Evolutionary conservation across 2,329 filamentous ascomycete species (phyloP), one percentile per base, ranked within the genome.

Genomic region (Ophiocordyceps camponoti-saundersi): DNA sequence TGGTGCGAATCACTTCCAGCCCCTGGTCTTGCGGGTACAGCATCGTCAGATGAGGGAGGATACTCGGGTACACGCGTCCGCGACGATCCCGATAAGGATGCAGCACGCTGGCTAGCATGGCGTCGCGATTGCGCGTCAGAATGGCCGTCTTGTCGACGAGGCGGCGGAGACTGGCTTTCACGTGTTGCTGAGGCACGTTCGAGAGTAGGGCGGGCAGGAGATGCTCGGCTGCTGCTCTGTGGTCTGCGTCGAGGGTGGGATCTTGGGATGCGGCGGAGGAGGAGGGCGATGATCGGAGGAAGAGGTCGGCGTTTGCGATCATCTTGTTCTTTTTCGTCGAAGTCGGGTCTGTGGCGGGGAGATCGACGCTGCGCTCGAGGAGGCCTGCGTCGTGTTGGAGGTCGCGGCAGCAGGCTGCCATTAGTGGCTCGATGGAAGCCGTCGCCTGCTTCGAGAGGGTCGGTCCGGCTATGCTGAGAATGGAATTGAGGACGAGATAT

Each of bases 111-210:
- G 87, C 79, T 12, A 92, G 58, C 74, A 95, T 85, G 41, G 84
- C 82, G 30, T 80, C 70, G 57, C 79, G 80, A 59, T 81, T 72
- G 49, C 73, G 71, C 6, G 71, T 75, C 21, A 95, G 65, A 48
- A 95, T 82, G 20, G 86, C 83, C 3, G 85, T 85, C 52, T 85
- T 82, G 57, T 95, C 87, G 51, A 95, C 71, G 44, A 86, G 77
- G 12, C 80, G 75, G 46, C 90, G 80, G 20, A 86, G 59, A 2
- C 82, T 76, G 10, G 81, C 76, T n/a, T 82, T 75, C 36, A 94
- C 64, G 57, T 78, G 71, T 45, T 77, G 69, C 48, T 82, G 76
- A 1, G 82, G 79, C 3, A 92, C 63, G 48, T 71, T 69, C 18
- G 72, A 71, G 20, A 93, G 68, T 1, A 85, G 61, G 6, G 69